Evolutionary conservation across 116 monocot genomes (phyloP), one percentile per base, ranked within the genome.

Genomic region (Thalassia testudinum): DNA sequence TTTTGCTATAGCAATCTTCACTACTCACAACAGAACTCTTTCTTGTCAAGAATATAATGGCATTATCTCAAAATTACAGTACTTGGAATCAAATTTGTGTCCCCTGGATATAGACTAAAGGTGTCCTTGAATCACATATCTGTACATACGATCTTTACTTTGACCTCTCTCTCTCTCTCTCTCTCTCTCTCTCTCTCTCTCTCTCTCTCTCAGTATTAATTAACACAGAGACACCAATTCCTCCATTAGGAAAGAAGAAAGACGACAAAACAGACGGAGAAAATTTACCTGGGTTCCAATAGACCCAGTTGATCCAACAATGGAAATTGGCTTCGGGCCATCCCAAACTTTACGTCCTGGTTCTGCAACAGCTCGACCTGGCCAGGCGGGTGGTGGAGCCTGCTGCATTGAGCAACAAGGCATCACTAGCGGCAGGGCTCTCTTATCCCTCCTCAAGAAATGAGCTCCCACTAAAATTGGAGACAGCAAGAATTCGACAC

Each of bases 261-360:
- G 1, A 28, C 25, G 0, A 53, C 26, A 53, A n/a, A 34, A 34
- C 30, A 34, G 3, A 10, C 6, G 10, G 30, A 34, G 6, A 5
- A 34, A 34, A 34, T 12, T 27, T 11, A 62, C 95, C 95, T 95
- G 95, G 62, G 95, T 95, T 61, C 95, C 95, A 58, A 95, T 95
- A n/a, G 95, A 95, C 54, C 95, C 95, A 24, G 95, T 95, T 43
- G 95, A 95, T 22, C 95, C 95, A 23, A 95, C 81, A 47, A 95
- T 72, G 13, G 95, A 81, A 48, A 95, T 85, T 17, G 88, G 95
- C 53, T 95, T 95, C 0, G 81, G 84, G 27, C 95, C 81, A 54
- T 85, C 81, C 95, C 88, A 85, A 27, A 69, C 51, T 27, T 54
- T 73, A 53, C 64, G 59, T 11, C 67, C 71, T 54, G 66, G 69